Evolutionary conservation across 495 filamentous ascomycete species (phyloP), one percentile per base, ranked within the genome.

Genomic region (Xylaria venustula): DNA sequence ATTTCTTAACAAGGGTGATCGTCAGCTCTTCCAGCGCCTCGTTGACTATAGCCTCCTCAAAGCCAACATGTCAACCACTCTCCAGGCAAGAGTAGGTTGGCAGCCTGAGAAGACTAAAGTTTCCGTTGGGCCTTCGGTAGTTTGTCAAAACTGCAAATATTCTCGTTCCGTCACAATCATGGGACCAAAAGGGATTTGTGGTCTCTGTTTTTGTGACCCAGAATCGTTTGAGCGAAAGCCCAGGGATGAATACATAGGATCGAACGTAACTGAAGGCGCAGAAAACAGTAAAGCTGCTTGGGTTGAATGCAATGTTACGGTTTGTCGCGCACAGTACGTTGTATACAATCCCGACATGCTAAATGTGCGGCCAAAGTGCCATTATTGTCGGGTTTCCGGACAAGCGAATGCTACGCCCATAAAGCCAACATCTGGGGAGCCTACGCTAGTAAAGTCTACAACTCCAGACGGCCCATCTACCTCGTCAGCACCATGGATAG

Each of bases 161-260:
- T 76, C 77, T 1, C 69, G 79, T 0, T 82, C 78, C 0, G 76
- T 81, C 1, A 80, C 76, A 9, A 65, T 82, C 3, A 81, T 81
- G 76, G 69, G 67, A 6, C 7, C 3, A 23, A 3, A 11, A 17
- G 17, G 8, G 0, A 6, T 20, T 50, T 34, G n/a, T 34, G 47
- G 17, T 7, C 7, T 50, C n/a, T 20, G 47, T 22, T 2, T 30
- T 32, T 20, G 11, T 8, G 30, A 51, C 19, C 6, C 1, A 7
- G 30, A 22, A 1, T 34, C 30, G 9, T 36, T 34, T 23, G 1
- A 14, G 20, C 0, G 17, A 51, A 37, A 37, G 17, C 9, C 11
- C 5, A 7, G 17, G 11, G 14, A 40, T 2, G 34, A 53, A 7
- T 2, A 11, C 14, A 8, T 22, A 2, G 3, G 17, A 15, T 12